These are phyloP conservation scores for Dalbergia cultrata DNA, from an alignment of 306 rosid genomes.

Conservation along the genomic window DNA sequence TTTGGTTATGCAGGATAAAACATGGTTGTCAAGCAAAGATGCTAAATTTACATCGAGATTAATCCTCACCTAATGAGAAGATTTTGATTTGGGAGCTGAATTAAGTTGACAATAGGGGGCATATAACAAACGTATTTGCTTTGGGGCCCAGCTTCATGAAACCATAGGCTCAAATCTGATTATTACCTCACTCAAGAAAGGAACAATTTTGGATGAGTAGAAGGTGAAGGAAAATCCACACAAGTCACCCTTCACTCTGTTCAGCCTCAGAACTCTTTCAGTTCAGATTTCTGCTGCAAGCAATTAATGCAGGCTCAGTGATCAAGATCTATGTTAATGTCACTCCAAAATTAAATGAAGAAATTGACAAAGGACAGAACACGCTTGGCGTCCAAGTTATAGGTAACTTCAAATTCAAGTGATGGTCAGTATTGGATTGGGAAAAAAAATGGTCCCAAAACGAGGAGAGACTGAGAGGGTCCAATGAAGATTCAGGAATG, in stretches of 20 bases:
- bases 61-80: conserved; percentile 43
- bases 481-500: conserved; percentile 45
- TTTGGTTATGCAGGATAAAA: conserved; percentile 42
- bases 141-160: conserved; percentile 51
- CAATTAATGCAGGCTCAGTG: conserved; percentile 35
- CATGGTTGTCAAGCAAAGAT: conserved; percentile 52
- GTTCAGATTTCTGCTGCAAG: conserved; percentile 41
- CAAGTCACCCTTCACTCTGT: conserved; percentile 23
- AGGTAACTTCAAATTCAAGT: neutral
- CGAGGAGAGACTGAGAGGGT: conserved; percentile 27
- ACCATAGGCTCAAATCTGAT: conserved; percentile 36
- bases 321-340: conserved; percentile 53
- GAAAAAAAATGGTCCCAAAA: neutral
- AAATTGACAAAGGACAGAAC: neutral
- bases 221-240: conserved; percentile 44
- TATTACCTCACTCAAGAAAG: conserved; percentile 45
- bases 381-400: conserved; percentile 7
- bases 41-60: conserved; percentile 41
- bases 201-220: conserved; percentile 48
- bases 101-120: conserved; percentile 15
- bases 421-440: neutral
- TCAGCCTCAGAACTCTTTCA: neutral
- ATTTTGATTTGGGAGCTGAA: conserved; percentile 53
- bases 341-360: neutral
- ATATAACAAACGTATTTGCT: conserved; percentile 37